Base-by-base conservation (phyloP, 2,329 filamentous ascomycete species). In the Fusarium sp. region DNA sequence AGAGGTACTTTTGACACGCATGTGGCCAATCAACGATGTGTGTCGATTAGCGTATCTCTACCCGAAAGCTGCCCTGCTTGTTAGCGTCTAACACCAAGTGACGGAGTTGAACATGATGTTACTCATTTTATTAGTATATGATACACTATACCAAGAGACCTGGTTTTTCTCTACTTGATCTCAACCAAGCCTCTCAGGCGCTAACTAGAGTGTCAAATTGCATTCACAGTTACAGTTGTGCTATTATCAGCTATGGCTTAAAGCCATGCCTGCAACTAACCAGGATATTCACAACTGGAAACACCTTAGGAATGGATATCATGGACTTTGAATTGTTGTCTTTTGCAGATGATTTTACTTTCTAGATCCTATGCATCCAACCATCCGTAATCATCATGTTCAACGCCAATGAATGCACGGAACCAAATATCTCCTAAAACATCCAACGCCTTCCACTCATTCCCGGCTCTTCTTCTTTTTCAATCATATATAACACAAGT, bases 401-500 rank as follows among this genome's bases (percentile, higher is more conserved):
- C 52, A 71, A 71, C 68, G 68, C 68, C 68, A 53, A 51, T 50
- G 38, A 61, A 69, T 66, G 64, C 60, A 66, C 49, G 52, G 44
- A 68, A 28, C 34, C 34, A 38, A 53, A 53, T 42, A 68, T 46
- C 52, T 68, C 52, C 49, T 53, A 44, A 68, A 66, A 44, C 56
- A 62, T 71, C 53, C 39, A 71, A 71, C 68, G 68, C 68, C 68
- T 36, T 46, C 40, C 57, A 22, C 43, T 45, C 56, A 18, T 58
- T 46, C 33, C 46, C 36, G 33, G n/a, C 64, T 65, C 59, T 51
- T 53, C 45, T 50, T 44, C 17, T 51, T 53, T 50, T 45, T 46
- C 43, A 31, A n/a, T 22, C 78, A 95, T 92, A 81, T 95, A 95
- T 92, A 92, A 81, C 91, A 92, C 45, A 34, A 33, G 31, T 34